phyloP scores from a whole-genome alignment of 805 yeast species.

The Torulaspora quercuum region DNA sequence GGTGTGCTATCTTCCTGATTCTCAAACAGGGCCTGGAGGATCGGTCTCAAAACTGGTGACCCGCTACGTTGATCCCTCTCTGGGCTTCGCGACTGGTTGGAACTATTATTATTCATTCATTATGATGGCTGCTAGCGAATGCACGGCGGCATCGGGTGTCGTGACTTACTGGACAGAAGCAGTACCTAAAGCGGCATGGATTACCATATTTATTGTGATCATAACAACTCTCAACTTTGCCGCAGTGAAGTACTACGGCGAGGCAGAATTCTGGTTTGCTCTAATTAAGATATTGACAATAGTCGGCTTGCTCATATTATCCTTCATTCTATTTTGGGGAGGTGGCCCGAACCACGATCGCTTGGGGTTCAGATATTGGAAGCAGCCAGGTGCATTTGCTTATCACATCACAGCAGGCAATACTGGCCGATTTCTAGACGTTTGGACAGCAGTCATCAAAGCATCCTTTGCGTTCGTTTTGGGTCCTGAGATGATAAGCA shows the following conservation, averaged over 20 bases:
- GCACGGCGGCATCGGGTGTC: slow-evolving; percentile 58
- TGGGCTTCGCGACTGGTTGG: slow-evolving; percentile 53
- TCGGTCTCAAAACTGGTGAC: too few relatives aligned
- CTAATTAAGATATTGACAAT: slow-evolving; percentile 48
- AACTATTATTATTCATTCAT: slow-evolving; percentile 57
- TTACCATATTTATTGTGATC: slow-evolving; percentile 49
- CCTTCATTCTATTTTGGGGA: slow-evolving; percentile 49
- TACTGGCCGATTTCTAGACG: slow-evolving; percentile 52
- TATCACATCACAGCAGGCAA: slow-evolving; percentile 30
- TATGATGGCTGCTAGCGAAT: slow-evolving; percentile 56
- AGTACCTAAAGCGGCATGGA: slow-evolving; percentile 59
- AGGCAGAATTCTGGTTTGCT: slow-evolving; percentile 51
- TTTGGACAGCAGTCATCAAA: slow-evolving; percentile 67
- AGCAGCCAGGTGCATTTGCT: slow-evolving; percentile 53
- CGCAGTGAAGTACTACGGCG: slow-evolving; percentile 55
- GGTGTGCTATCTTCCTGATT: too few relatives aligned
- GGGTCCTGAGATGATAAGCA: slow-evolving; percentile 70
- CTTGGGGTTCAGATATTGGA: slow-evolving; percentile 51
- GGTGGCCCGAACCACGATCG: slow-evolving; percentile 51
- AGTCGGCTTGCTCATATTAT: slow-evolving; percentile 46
- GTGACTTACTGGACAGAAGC: slow-evolving; percentile 50
- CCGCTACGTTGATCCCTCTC: too few relatives aligned
- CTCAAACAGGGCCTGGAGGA: too few relatives aligned
- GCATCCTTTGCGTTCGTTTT: slow-evolving; percentile 75
- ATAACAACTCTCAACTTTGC: slow-evolving; percentile 49